A percentile compares a stretch with the other conserved stretches of the same genome.
These are phyloP conservation scores for Candida suzukii DNA, from an alignment of 805 yeast species.

Conservation along the genomic window DNA sequence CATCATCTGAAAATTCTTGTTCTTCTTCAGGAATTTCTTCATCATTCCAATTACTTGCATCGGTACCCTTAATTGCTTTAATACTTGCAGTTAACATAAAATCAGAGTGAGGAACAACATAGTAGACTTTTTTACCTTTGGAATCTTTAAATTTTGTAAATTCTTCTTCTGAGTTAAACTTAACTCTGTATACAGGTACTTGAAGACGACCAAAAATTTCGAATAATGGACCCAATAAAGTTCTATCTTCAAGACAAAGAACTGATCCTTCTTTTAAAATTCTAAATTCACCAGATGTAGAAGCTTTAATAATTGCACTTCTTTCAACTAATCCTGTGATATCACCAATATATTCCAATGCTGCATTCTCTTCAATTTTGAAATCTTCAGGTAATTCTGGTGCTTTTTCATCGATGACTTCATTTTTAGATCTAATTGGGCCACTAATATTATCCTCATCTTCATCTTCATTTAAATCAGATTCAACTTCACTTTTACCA, in stretches of 20 bases:
- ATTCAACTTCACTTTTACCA: slow-evolving; percentile 13
- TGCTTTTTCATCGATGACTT: slow-evolving; percentile 59
- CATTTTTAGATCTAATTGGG: slow-evolving; percentile 78
- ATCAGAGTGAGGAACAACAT: slow-evolving; percentile 74
- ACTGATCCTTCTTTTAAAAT: slow-evolving; percentile 77
- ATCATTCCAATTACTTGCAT: slow-evolving; percentile 91
- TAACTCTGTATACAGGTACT: slow-evolving; percentile 73
- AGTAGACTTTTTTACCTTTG: slow-evolving; percentile 56
- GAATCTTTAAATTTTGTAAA: slow-evolving; percentile 36
- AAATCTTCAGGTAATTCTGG: slow-evolving; percentile 64
- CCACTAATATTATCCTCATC: slow-evolving; percentile 38
- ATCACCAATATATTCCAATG: slow-evolving; percentile 66
- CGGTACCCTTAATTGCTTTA: slow-evolving; percentile 73
- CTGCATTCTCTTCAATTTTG: slow-evolving; percentile 47
- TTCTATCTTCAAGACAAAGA: slow-evolving; percentile 67
- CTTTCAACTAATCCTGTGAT: slow-evolving; percentile 64
- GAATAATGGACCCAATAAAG: slow-evolving; percentile 66
- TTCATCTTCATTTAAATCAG: slow-evolving; percentile 21
- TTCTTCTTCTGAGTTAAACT: slow-evolving; percentile 47
- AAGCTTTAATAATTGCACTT: slow-evolving; percentile 66
- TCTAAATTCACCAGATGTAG: slow-evolving; percentile 74
- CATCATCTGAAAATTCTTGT: slow-evolving; percentile 94
- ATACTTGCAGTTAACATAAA: slow-evolving; percentile 72
- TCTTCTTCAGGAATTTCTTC: slow-evolving; percentile 92
- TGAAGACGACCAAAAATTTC: slow-evolving; percentile 89